Conservation (phyloP, 2,329 filamentous ascomycete species). For the Neofusicoccum parvum region DNA sequence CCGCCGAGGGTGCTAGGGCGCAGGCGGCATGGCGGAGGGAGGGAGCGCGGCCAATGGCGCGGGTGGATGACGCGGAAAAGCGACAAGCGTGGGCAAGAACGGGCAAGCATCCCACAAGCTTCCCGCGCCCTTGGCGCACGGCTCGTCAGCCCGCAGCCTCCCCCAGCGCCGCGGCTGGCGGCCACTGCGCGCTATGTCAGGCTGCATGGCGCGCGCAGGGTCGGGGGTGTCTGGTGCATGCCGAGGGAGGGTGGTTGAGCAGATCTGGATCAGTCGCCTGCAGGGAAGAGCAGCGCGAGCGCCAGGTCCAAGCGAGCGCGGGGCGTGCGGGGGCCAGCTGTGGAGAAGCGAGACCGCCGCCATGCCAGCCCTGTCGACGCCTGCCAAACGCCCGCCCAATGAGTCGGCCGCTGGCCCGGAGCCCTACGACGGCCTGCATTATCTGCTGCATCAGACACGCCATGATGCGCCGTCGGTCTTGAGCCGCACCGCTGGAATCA, state of each 20-base stretch:
- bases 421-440: not conserved
- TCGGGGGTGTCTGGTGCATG: no score
- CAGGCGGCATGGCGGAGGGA: not conserved
- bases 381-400: not conserved
- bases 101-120: slow-evolving; percentile 3
- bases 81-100: not conserved
- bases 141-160: not conserved
- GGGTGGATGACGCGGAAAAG: not conserved
- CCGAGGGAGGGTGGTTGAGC: not conserved
- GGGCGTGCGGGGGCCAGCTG: not conserved
- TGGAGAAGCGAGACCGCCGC: not conserved
- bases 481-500: not conserved
- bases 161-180: not conserved
- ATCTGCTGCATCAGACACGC: not conserved
- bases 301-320: not conserved
- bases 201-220: not conserved
- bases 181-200: not conserved
- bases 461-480: not conserved
- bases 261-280: not conserved
- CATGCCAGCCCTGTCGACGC: not conserved
- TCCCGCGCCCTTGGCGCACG: slow-evolving; percentile 4
- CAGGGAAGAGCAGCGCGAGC: not conserved
- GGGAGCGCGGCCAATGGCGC: not conserved
- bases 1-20: slow-evolving; percentile 3
- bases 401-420: not conserved